Percentiles rank a stretch among this genome's conserved stretches.
Conservation (phyloP, 2,329 filamentous ascomycete genomes). For the Westerdykella aurantiaca region DNA sequence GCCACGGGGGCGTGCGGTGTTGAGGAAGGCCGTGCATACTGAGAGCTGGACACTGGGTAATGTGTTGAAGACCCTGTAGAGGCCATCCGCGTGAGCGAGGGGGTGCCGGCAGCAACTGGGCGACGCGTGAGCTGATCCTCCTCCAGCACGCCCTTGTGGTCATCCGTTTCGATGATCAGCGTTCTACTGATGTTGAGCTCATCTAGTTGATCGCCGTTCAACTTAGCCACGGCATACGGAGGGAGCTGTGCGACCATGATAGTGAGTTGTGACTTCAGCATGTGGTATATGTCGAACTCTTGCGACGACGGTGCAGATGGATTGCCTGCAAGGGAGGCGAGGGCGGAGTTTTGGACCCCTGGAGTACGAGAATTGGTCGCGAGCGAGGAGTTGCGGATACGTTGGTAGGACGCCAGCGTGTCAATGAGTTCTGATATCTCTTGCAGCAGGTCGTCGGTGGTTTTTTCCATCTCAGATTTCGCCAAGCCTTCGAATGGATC, state of each 20-base stretch:
- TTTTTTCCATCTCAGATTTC: slow-evolving; percentile 50
- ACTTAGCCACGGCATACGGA: slow-evolving; percentile 77
- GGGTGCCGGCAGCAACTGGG: slow-evolving; percentile 25
- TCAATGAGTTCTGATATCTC: slow-evolving; percentile 72
- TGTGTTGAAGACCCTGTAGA: slow-evolving; percentile 22
- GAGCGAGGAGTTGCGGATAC: slow-evolving; percentile 67
- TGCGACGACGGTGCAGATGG: slow-evolving; percentile 59
- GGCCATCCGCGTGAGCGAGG: slow-evolving; percentile 22
- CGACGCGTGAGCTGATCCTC: slow-evolving; percentile 60
- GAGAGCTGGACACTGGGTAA: slow-evolving; percentile 22
- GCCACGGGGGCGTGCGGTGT: slow-evolving; percentile 20
- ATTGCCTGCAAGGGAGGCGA: slow-evolving; percentile 49
- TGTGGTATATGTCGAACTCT: slow-evolving; percentile 59
- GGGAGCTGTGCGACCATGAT: slow-evolving; percentile 70
- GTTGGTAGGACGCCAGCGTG: slow-evolving; percentile 70
- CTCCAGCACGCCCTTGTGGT: slow-evolving; percentile 75
- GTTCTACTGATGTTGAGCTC: slow-evolving; percentile 77
- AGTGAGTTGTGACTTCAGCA: slow-evolving; percentile 67
- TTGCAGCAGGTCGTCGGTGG: slow-evolving; percentile 62
- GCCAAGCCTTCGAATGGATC: slow-evolving; percentile 19
- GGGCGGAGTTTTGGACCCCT: slow-evolving; percentile 61
- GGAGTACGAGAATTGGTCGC: slow-evolving; percentile 61
- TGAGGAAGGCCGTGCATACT: slow-evolving; percentile 29
- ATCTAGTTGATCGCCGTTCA: slow-evolving; percentile 79
- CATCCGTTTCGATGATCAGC: slow-evolving; percentile 64